Base-by-base conservation (phyloP, 345 rosid species). In the Linum tenue region DNA sequence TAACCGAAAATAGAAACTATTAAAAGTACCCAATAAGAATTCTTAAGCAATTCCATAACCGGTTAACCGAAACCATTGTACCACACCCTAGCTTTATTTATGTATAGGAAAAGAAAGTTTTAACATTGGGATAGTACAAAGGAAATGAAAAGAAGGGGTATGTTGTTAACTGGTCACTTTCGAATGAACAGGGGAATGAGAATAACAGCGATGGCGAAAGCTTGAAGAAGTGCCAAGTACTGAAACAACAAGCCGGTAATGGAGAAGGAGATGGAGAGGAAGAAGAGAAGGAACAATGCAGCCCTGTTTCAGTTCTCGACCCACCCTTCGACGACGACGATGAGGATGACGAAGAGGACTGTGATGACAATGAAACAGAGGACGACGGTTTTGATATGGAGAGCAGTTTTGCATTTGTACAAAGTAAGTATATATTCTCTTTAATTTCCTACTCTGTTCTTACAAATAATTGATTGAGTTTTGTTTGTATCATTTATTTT, bases 221-320 rank as follows among this genome's bases (percentile, higher is more conserved):
- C 63, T 69, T 70, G 63, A 70, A 77, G 64, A 84, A 76, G 53
- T 48, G 53, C 53, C 53, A 48, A 48, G 14, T 48, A 6, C 53
- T 9, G 42, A 70, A 72, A 10, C 69, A 68, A 35, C 70, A 40
- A 63, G 16, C 35, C 2, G 69, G 37, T 40, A 80, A 69, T 39
- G 72, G 69, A 39, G 80, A 79, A 9, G 83, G 77, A 7, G 53
- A 48, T 3, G 53, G 0, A 37, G 76, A 55, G 14, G 73, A 64
- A 58, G 92, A 87, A 73, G 96, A 90, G 36, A 85, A 84, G 56
- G 95, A 94, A 62, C 99, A 94, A 66, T 78, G 83, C 62, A 94
- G 99, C 57, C 99, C 99, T 17, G 95, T 90, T 70, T 94, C 97
- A 55, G 86, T 88, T n/a, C 77, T 94, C 81, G 99, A 94, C 69